Percentiles rank a stretch among this genome's conserved stretches.
Conservation (phyloP, 2,329 filamentous ascomycete species). For the Calonectria leucothoes region DNA sequence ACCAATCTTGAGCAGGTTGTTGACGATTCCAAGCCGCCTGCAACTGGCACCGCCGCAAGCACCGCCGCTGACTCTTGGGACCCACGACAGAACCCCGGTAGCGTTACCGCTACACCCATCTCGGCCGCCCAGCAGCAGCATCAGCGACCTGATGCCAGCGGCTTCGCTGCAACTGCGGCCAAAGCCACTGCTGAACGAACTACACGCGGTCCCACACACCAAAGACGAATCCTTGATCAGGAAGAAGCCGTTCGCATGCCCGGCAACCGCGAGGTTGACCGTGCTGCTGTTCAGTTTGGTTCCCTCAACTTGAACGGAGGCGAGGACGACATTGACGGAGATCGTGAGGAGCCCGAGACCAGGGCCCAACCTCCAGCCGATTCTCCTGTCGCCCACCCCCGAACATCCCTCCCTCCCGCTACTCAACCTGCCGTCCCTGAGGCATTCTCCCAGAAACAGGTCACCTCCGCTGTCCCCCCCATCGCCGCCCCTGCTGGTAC, state of each 20-base stretch:
- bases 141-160: conserved; percentile 67
- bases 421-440: conserved; percentile 68
- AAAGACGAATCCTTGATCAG: conserved; percentile 90
- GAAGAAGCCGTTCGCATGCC: conserved; percentile 99
- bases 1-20: conserved; percentile 92
- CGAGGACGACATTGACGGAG: conserved; percentile 91
- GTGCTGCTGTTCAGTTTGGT: conserved; percentile 94
- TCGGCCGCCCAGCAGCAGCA: conserved; percentile 73
- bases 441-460: conserved; percentile 66
- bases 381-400: conserved; percentile 86
- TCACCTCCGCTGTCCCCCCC: conserved; percentile 54
- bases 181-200: conserved; percentile 77
- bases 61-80: conserved; percentile 90
- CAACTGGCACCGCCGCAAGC: conserved; percentile 87
- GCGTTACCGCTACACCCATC: conserved; percentile 74
- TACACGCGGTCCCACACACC: conserved; percentile 80
- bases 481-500: conserved; percentile 51
- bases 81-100: conserved; percentile 69
- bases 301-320: conserved; percentile 90
- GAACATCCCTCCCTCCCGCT: conserved; percentile 86
- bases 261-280: conserved; percentile 93
- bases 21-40: conserved; percentile 81
- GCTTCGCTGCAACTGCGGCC: conserved; percentile 82
- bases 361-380: conserved; percentile 93
- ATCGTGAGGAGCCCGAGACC: conserved; percentile 95